Evolutionary conservation across 2,329 filamentous ascomycete genomes (phyloP).

Genomic region (Venturiaceae sp.): DNA sequence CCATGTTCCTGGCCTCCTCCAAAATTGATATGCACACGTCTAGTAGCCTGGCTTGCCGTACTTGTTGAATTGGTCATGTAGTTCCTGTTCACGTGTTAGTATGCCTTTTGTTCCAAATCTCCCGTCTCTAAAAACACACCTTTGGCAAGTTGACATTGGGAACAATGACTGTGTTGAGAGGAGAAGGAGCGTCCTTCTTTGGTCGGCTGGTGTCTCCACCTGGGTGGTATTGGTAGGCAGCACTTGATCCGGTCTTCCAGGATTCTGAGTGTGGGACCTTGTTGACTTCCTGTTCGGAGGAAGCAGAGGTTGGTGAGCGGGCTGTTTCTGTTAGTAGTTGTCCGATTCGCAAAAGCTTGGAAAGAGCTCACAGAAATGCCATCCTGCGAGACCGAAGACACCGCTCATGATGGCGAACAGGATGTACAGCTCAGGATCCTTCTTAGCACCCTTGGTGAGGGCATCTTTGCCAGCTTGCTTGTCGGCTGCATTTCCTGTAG

Average conservation of each 20-base stretch:
- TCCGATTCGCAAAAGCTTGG: not conserved
- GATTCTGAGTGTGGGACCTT: constrained; percentile 75
- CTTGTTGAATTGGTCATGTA: constrained; percentile 99
- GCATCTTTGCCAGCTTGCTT: constrained; percentile 28
- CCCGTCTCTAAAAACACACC: constrained; percentile 40
- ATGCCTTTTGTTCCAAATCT: not conserved
- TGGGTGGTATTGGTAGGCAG: constrained; percentile 60
- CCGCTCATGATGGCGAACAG: constrained; percentile 85
- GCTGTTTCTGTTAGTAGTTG: constrained; percentile 36
- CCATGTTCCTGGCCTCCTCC: not conserved
- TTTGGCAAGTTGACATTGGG: constrained; percentile 89
- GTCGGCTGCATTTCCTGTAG: constrained; percentile 8
- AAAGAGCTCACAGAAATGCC: constrained; percentile 62
- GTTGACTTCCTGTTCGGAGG: constrained; percentile 68
- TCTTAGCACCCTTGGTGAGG: constrained; percentile 55
- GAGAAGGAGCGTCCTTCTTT: constrained; percentile 85
- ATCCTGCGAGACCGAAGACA: constrained; percentile 80
- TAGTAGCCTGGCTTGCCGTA: constrained; percentile 88
- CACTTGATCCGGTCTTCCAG: constrained; percentile 64
- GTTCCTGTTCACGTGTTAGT: constrained; percentile 44
- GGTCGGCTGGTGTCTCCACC: constrained; percentile 68
- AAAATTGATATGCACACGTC: not conserved
- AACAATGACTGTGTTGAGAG: constrained; percentile 88
- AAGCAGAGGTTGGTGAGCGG: constrained; percentile 73
- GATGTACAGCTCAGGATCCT: constrained; percentile 70